Base-by-base conservation (phyloP, 768 basidiomycete species). In the Tremella fuciformis region DNA sequence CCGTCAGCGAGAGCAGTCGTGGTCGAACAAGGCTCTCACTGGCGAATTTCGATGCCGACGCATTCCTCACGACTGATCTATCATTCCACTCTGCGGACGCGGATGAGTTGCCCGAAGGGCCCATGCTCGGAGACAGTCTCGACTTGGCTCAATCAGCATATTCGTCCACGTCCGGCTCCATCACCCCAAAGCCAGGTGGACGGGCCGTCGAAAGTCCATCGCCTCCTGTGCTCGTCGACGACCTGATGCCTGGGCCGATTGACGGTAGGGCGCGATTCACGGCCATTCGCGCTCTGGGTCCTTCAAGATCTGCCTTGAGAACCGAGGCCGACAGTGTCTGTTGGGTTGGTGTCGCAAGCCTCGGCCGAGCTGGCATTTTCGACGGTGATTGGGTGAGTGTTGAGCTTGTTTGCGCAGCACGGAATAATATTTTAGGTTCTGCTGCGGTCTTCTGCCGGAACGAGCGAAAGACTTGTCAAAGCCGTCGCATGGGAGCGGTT, bases 341-440 rank as follows among this genome's bases (percentile, higher is more conserved):
- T 46, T 77, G 72, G 72, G 55, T 77, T n/a, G 62, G 67, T 7
- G 63, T 77, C 1, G 61, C 60, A n/a, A 74, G 71, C 1, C 41
- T 77, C 9, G 76, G 74, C 3, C 38, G 72, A 56, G 68, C 73
- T 19, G 76, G 76, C 2, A 69, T 77, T 13, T 77, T 77, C 41
- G 70, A 71, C 25, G 72, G 71, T 0, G 76, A 77, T 55, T 77
- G 74, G 74, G 76, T 77, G 24, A 34, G 67, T 66, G 19, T 49
- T 3, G 8, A 15, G 8, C n/a, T 59, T 13, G n/a, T 13, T 16
- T 4, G 21, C 16, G 22, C 16, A 41, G 3, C 13, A 26, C 2
- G 16, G 38, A 39, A 48, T 16, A 11, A 57, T 40, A 18, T 34
- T 37, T 15, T 37, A 60, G 63, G 67, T 63, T 7, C 37, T 58